Conservation (phyloP, 164 flowering plant genomes). For the Warburgia ugandensis region DNA sequence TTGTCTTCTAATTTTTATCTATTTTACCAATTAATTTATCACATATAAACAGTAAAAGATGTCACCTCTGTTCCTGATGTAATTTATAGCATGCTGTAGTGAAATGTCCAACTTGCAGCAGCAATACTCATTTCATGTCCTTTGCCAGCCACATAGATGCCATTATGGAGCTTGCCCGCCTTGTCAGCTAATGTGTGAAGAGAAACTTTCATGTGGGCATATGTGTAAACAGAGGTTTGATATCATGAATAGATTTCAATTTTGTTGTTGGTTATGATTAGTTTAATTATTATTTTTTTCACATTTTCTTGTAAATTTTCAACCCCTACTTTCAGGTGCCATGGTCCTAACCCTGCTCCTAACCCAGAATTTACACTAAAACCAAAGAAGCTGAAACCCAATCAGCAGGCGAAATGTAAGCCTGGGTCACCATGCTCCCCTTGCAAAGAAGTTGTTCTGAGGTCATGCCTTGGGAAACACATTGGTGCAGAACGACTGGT, state of each 20-base stretch:
- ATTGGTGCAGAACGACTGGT: constrained; percentile 80
- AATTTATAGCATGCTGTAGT: neutral
- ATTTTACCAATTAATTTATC: too few relatives aligned
- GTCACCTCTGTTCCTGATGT: neutral
- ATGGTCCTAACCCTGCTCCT: constrained; percentile 89
- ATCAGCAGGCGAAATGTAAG: constrained; percentile 37
- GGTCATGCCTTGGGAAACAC: constrained; percentile 78
- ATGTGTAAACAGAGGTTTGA: constrained; percentile 69
- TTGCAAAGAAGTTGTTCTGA: constrained; percentile 83
- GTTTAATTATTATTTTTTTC: neutral
- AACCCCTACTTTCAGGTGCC: constrained; percentile 50
- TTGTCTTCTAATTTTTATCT: too few relatives aligned
- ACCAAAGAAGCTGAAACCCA: constrained; percentile 69
- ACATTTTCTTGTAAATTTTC: constrained; percentile 2
- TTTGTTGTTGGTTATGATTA: neutral
- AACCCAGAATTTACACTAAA: constrained; percentile 73
- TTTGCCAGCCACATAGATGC: constrained; percentile 75
- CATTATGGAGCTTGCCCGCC: constrained; percentile 94
- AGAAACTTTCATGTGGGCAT: constrained; percentile 74
- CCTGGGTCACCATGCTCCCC: constrained; percentile 84
- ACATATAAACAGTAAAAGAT: too few relatives aligned
- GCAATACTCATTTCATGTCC: constrained; percentile 4
- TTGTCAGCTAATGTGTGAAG: constrained; percentile 66
- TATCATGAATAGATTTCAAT: constrained; percentile 3
- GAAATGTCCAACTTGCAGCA: neutral